Base-by-base conservation (phyloP, 2,329 filamentous ascomycete genomes). In the Colletotrichum truncatum region DNA sequence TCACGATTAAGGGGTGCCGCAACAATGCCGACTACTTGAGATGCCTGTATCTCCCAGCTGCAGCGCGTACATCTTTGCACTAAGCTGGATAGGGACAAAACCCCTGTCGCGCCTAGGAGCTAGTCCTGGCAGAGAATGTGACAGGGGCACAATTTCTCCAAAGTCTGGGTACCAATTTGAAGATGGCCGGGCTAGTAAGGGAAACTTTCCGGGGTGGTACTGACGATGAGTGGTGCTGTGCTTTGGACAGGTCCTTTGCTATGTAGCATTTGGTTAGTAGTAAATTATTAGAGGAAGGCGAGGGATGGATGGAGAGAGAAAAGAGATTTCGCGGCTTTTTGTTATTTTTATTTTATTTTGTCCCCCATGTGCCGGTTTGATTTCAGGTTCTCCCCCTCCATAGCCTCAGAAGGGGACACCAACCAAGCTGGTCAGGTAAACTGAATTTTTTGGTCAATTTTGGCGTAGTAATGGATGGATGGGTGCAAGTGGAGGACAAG, bases 151-250 rank as follows among this genome's bases (percentile, higher is more conserved):
- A 46, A 58, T 53, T n/a, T n/a, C 36, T 58, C 38, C 52, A 48
- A 66, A 64, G 59, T 41, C 49, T 65, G 62, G 49, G 36, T 51
- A 51, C 41, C 56, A 65, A 65, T 65, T 65, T 65, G 49, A 51
- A 25, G 48, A 65, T 55, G 54, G 39, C 28, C 56, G 28, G 48
- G 57, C 62, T 65, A 65, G 62, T 21, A 21, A 55, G 49, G 49
- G 49, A 65, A 65, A 41, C 23, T 45, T 49, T 55, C 34, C 25
- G 32, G 46, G 56, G 36, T 53, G 56, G 18, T 36, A 23, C 28
- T 34, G 48, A 49, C 41, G 30, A 61, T 55, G 39, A 45, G 38
- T 60, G 39, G 45, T 64, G 46, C 45, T 21, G 46, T 45, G 48
- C 43, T 21, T 36, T 41, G 56, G 34, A 60, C 30, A 39, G 41